Conservation (phyloP, 495 filamentous ascomycete genomes). For the Pseudoneurospora amorphoporcata region DNA sequence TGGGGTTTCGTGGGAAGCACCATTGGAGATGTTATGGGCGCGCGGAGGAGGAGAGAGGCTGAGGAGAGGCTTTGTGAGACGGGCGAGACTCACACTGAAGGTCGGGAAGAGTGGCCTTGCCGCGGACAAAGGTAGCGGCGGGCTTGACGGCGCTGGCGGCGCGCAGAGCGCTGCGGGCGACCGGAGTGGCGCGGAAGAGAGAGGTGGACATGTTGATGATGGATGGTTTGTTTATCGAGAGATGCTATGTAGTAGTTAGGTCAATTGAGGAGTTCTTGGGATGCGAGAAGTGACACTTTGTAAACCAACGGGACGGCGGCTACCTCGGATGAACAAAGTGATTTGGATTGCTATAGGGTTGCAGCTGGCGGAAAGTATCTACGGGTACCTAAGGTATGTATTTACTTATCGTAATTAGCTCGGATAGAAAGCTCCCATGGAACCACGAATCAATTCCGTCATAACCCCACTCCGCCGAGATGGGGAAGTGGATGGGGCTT, state of each 20-base stretch:
- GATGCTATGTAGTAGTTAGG: not conserved
- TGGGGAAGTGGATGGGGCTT: not conserved
- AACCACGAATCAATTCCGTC: constrained; percentile 16
- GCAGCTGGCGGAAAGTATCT: not conserved
- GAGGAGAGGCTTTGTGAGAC: not conserved
- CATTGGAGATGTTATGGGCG: not conserved
- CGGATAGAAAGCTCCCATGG: constrained; percentile 12
- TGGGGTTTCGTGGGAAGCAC: not conserved
- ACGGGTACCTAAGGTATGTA: not conserved
- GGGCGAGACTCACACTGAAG: constrained; percentile 61
- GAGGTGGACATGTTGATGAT: constrained; percentile 37
- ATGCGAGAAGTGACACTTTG: not conserved
- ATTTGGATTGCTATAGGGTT: not conserved
- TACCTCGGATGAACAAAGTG: not conserved
- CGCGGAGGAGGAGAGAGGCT: not conserved
- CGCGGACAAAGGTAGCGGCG: constrained; percentile 59
- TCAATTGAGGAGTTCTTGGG: constrained; percentile 8
- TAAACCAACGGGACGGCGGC: not conserved
- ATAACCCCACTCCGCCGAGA: constrained; percentile 11
- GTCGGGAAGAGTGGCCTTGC: constrained; percentile 89
- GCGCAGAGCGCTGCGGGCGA: constrained; percentile 35
- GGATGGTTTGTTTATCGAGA: not conserved
- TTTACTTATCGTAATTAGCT: not conserved
- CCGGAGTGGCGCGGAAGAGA: constrained; percentile 40
- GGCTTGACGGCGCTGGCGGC: constrained; percentile 28